phyloP scores from a whole-genome alignment of 23 red algal genomes.

The Gracilaria caudata region DNA sequence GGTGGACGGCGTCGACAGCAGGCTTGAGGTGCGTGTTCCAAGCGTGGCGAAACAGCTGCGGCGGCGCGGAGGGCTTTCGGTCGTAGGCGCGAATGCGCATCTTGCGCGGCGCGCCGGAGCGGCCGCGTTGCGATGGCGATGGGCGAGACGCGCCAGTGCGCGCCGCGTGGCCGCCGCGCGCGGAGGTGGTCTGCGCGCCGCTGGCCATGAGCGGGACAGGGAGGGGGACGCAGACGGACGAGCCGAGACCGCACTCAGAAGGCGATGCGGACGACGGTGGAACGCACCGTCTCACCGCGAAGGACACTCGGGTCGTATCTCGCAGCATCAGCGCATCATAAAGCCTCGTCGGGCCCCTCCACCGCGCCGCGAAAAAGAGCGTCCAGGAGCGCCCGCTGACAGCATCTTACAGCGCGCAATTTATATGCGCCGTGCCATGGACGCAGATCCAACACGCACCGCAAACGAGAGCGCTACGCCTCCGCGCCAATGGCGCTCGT shows the following conservation, averaged over 20 bases:
- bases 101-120: slow-evolving; percentile 23
- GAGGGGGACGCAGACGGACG: background rate
- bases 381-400: too few species aligned
- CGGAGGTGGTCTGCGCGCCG: background rate
- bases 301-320: too few species aligned
- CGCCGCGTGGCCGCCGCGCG: background rate
- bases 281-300: too few species aligned
- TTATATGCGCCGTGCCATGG: background rate
- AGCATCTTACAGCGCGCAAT: background rate
- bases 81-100: slow-evolving; percentile 67
- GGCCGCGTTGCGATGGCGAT: background rate
- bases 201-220: background rate
- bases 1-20: slow-evolving; percentile 74
- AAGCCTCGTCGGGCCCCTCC: too few species aligned
- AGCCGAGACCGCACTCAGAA: background rate
- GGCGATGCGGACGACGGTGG: background rate
- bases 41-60: slow-evolving; percentile 52
- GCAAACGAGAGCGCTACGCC: background rate
- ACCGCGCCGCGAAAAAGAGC: too few species aligned
- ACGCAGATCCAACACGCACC: background rate
- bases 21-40: slow-evolving; percentile 66
- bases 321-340: too few species aligned
- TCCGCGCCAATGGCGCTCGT: background rate
- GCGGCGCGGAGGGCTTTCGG: slow-evolving; percentile 52
- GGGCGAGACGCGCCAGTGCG: background rate